phyloP scores from a whole-genome alignment of 371 early-diverging fungal species.

The Mucor saturninus region DNA sequence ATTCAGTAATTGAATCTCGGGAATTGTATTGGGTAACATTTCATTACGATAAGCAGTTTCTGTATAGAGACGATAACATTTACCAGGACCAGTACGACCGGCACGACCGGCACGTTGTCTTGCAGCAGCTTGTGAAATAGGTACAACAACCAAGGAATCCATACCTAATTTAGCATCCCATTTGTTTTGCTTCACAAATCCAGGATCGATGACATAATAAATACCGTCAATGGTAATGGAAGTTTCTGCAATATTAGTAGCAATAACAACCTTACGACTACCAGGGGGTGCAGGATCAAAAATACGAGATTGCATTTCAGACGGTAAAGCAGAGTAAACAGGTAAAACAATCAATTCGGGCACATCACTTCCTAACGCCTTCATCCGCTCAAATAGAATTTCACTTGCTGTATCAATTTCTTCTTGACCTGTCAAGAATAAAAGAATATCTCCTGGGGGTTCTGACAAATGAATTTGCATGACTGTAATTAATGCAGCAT shows the following conservation, averaged over 20 bases:
- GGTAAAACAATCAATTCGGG: slow-evolving; percentile 94
- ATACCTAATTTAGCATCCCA: slow-evolving; percentile 94
- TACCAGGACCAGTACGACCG: slow-evolving; percentile 97
- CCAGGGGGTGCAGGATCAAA: slow-evolving; percentile 96
- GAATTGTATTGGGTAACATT: slow-evolving; percentile 94
- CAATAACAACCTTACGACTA: slow-evolving; percentile 93
- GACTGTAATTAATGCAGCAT: slow-evolving; percentile 90
- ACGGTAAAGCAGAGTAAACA: slow-evolving; percentile 93
- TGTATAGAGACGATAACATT: slow-evolving; percentile 96
- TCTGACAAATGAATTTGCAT: slow-evolving; percentile 97
- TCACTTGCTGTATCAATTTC: slow-evolving; percentile 96
- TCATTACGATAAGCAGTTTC: slow-evolving; percentile 94
- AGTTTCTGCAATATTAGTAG: slow-evolving; percentile 99
- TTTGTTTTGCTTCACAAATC: slow-evolving; percentile 97
- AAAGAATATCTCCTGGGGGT: slow-evolving; percentile 96
- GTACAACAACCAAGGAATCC: slow-evolving; percentile 90
- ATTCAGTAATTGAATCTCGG: slow-evolving; percentile 98
- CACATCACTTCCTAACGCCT: slow-evolving; percentile 91
- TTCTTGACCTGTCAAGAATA: slow-evolving; percentile 98
- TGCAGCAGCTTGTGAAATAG: slow-evolving; percentile 97
- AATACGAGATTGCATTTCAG: slow-evolving; percentile 92
- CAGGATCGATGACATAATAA: slow-evolving; percentile 97
- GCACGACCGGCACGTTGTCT: slow-evolving; percentile 98
- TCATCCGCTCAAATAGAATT: slow-evolving; percentile 93
- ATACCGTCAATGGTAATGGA: slow-evolving; percentile 99